Conservation (phyloP, 2,329 filamentous ascomycete genomes). For the Trichoderma koningii region DNA sequence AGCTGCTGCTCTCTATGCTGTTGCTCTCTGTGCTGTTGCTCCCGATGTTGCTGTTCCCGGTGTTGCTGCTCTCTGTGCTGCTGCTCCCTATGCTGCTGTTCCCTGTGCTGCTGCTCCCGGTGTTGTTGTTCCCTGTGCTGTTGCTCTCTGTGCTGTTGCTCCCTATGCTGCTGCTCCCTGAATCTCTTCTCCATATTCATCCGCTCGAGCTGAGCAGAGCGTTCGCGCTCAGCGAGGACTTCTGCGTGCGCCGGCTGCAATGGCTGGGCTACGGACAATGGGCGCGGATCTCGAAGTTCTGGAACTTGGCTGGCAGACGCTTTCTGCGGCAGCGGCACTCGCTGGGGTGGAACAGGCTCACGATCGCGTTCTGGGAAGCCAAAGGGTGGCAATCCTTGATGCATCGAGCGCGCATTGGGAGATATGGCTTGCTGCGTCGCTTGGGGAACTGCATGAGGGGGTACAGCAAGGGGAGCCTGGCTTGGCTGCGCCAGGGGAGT, state of each 20-base stretch:
- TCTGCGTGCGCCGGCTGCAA: conserved; percentile 40
- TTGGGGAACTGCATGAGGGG: conserved; percentile 44
- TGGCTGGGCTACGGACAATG: conserved; percentile 41
- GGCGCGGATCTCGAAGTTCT: conserved; percentile 42
- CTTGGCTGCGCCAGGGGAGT: conserved; percentile 34
- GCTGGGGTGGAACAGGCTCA: conserved; percentile 39
- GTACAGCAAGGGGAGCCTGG: conserved; percentile 38
- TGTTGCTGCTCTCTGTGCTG: conserved; percentile 28
- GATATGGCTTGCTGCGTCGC: conserved; percentile 50
- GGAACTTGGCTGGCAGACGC: conserved; percentile 37
- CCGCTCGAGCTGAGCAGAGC: conserved; percentile 38
- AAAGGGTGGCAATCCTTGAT: conserved; percentile 48
- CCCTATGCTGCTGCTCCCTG: conserved; percentile 32
- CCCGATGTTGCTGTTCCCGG: conserved; percentile 27
- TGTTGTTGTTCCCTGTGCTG: conserved; percentile 23
- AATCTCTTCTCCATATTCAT: conserved; percentile 39
- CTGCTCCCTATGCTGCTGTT: conserved; percentile 28
- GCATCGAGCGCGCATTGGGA: conserved; percentile 46
- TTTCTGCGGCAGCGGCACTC: conserved; percentile 47
- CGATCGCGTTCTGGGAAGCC: conserved; percentile 50
- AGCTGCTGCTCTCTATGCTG: conserved; percentile 22
- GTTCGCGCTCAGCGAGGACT: conserved; percentile 36
- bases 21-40: conserved; percentile 27
- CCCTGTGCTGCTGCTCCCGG: conserved; percentile 29
- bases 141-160: conserved; percentile 30